Base-by-base conservation (phyloP, 768 basidiomycete species). In the Boletus rubroflammeus region DNA sequence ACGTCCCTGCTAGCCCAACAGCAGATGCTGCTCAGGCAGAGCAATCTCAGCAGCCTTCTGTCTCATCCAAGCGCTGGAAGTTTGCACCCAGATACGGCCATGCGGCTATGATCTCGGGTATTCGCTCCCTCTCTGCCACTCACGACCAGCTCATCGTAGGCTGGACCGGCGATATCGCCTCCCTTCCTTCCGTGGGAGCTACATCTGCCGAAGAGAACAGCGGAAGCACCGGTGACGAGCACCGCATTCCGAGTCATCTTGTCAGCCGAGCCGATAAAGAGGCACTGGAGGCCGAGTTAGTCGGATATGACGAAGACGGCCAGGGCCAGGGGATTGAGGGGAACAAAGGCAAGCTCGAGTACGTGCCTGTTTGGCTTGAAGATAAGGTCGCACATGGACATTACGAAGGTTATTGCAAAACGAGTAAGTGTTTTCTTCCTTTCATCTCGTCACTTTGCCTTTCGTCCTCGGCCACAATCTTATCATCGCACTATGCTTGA, bases 321-420 rank as follows among this genome's bases (percentile, higher is more conserved):
- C 64, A 64, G 42, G 62, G 81, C 8, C 82, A 83, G 56, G 85
- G 84, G 39, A 77, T 79, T 23, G 62, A 51, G 23, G 61, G 69
- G 15, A 69, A 75, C 42, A 70, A 74, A 32, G 68, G 81, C 58
- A 83, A 79, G 64, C 84, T 88, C 45, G 79, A 74, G 14, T 97
- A 92, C 61, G 82, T 90, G 7, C 94, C 96, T 5, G 90, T 99
- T 13, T 97, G 91, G 90, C 76, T 95, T 34, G 86, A 90, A 62
- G 90, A 93, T 62, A 82, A 88, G 68, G 82, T 93, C 36, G 93
- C 92, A 21, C 90, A 93, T 63, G 92, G 88, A 0, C 94, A 97
- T 69, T 97, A 98, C 68, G 94, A 98, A 61, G 95, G 94, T 0
- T 98, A 97, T 70, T 98, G 95, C 81, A 99, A 99, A 72, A 86